These are phyloP conservation scores for Arthroderma uncinatum DNA, from an alignment of 2,329 filamentous ascomycete genomes.

Conservation along the genomic window DNA sequence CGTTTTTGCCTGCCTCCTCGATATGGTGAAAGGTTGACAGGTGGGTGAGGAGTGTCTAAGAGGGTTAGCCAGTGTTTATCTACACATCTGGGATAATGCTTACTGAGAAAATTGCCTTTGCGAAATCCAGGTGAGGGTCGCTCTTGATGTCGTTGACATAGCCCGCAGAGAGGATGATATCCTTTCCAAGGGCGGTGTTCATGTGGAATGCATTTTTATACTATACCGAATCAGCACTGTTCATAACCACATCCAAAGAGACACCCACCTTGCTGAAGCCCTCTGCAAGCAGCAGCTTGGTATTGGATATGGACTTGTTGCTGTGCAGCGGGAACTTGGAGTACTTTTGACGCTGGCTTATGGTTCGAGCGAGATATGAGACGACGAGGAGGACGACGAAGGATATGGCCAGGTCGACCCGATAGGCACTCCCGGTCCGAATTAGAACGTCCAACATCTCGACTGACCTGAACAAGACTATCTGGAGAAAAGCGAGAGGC, in stretches of 20 bases:
- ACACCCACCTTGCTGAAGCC: constrained; percentile 3
- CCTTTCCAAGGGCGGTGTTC: constrained; percentile 16
- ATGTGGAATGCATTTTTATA: constrained; percentile 12
- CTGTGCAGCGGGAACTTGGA: neutral
- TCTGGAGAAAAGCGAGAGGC: too few species aligned
- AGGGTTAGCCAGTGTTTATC: neutral
- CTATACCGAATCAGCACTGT: neutral
- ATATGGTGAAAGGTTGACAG: constrained; percentile 10
- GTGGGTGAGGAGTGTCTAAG: constrained; percentile 12
- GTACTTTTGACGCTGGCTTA: neutral
- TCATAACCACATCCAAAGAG: neutral
- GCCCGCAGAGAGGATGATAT: constrained; percentile 16
- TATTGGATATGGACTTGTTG: neutral
- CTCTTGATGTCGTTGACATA: constrained; percentile 20
- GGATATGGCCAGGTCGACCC: neutral
- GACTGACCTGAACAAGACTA: neutral
- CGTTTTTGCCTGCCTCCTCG: constrained; percentile 8
- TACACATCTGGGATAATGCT: too few species aligned
- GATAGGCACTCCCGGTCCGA: neutral
- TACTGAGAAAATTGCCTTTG: constrained; percentile 4
- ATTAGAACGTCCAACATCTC: neutral
- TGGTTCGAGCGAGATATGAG: neutral
- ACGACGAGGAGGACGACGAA: constrained; percentile 1
- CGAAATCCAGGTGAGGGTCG: constrained; percentile 16
- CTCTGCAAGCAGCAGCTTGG: neutral